These are phyloP conservation scores for Solanum clarkiae DNA, from an alignment of 257 asterid species.

Conservation along the genomic window DNA sequence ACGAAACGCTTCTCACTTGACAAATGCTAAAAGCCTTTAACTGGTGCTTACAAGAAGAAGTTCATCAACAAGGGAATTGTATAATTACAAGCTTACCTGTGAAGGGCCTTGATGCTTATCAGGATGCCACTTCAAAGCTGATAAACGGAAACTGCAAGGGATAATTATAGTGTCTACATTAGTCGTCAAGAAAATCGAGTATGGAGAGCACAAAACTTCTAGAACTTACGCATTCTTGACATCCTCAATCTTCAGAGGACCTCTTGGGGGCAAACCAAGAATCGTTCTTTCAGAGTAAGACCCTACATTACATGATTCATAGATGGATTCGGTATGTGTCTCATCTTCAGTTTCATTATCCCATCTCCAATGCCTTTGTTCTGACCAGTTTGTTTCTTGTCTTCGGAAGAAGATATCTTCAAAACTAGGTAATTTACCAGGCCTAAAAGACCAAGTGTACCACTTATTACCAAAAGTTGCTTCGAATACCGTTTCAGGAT, in stretches of 20 bases:
- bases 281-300: slow-evolving; percentile 42
- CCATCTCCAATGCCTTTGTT: slow-evolving; percentile 15
- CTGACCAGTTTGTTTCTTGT: slow-evolving; percentile 23
- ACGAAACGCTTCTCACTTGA: neutral
- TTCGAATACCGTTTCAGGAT: slow-evolving; percentile 34
- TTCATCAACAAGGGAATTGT: neutral
- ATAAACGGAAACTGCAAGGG: slow-evolving; percentile 56
- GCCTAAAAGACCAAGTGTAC: slow-evolving; percentile 38
- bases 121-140: slow-evolving; percentile 96
- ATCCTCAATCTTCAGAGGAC: slow-evolving; percentile 65
- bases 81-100: slow-evolving; percentile 33
- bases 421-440: slow-evolving; percentile 11
- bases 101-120: slow-evolving; percentile 79
- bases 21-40: neutral
- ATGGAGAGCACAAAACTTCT: neutral
- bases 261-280: slow-evolving; percentile 64
- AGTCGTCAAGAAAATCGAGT: neutral
- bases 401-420: slow-evolving; percentile 36
- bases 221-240: slow-evolving; percentile 87
- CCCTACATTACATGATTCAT: slow-evolving; percentile 18
- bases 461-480: slow-evolving; percentile 44
- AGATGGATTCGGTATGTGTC: slow-evolving; percentile 15
- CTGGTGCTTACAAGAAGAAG: neutral
- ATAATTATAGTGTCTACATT: neutral
- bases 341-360: slow-evolving; percentile 25